Percentiles rank a stretch among this genome's conserved stretches.
Conservation (phyloP, 495 filamentous ascomycete genomes). For the Aspergillus wentii region DNA sequence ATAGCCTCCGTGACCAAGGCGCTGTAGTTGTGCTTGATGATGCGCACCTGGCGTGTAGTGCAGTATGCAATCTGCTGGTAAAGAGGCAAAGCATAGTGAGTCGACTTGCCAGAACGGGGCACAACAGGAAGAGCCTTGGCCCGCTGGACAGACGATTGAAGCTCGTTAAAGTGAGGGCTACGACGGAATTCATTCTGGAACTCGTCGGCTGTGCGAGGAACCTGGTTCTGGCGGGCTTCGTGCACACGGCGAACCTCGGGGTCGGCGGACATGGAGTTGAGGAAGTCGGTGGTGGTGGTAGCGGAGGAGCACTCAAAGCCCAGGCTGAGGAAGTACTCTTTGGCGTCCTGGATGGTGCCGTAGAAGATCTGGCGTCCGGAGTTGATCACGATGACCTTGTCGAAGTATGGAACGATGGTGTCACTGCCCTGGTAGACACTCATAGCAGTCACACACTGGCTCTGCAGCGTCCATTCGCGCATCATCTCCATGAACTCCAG, state of each 20-base stretch:
- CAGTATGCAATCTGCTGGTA: slow-evolving; percentile 4
- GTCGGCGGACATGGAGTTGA: slow-evolving; percentile 61
- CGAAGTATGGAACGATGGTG: slow-evolving; percentile 41
- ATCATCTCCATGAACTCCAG: slow-evolving; percentile 26
- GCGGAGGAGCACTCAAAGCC: slow-evolving; percentile 54
- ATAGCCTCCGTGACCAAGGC: slow-evolving; percentile 17
- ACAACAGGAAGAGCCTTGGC: too few relatives aligned
- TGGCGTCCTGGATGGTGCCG: slow-evolving; percentile 46
- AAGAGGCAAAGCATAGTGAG: slow-evolving; percentile 6
- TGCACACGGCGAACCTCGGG: slow-evolving; percentile 64
- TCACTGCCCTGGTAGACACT: slow-evolving; percentile 49
- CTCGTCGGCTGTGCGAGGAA: slow-evolving; percentile 23
- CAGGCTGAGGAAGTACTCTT: slow-evolving; percentile 52
- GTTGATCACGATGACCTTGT: slow-evolving; percentile 55
- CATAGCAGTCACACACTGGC: slow-evolving; percentile 17
- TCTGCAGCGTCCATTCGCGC: slow-evolving; percentile 17
- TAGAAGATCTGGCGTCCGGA: slow-evolving; percentile 46
- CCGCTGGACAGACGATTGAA: not conserved
- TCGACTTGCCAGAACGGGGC: too few relatives aligned
- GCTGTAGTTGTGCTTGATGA: slow-evolving; percentile 10
- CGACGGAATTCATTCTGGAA: slow-evolving; percentile 2
- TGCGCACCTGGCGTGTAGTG: slow-evolving; percentile 7
- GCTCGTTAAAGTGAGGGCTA: not conserved
- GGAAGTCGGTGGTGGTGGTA: slow-evolving; percentile 57
- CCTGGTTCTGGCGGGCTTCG: slow-evolving; percentile 52